Evolutionary conservation across 1,284 basidiomycete species (phyloP).

Genomic region (Heterobasidion annosum): DNA sequence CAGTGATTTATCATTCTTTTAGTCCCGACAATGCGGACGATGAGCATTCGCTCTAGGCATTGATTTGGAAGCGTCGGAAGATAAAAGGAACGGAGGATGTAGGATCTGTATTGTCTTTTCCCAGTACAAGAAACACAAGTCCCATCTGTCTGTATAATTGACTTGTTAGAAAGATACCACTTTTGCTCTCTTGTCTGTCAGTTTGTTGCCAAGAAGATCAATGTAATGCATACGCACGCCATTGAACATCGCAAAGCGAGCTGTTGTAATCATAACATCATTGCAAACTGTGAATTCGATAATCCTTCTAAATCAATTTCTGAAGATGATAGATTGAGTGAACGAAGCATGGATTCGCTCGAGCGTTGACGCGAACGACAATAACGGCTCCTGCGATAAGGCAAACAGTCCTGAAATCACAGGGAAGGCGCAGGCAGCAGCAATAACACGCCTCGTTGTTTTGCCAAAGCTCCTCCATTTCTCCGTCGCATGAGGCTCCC

Average conservation of each 20-base stretch:
- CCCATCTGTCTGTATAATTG: no score
- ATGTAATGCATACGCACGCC: no score
- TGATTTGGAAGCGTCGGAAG: background rate
- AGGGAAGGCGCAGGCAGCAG: slow-evolving; percentile 31
- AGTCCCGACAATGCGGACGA: slow-evolving; percentile 63
- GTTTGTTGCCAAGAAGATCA: no score
- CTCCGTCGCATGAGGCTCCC: slow-evolving; percentile 19
- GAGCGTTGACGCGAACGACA: slow-evolving; percentile 41
- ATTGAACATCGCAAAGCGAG: no score
- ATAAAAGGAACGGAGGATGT: background rate
- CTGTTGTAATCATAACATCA: no score
- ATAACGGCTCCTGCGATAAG: slow-evolving; percentile 47
- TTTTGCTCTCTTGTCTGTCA: no score
- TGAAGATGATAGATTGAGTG: slow-evolving; percentile 20
- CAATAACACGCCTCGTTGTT: slow-evolving; percentile 21
- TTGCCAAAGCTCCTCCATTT: slow-evolving; percentile 14
- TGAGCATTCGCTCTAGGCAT: slow-evolving; percentile 44
- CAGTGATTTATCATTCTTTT: slow-evolving; percentile 6
- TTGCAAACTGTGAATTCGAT: no score
- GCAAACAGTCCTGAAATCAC: slow-evolving; percentile 44
- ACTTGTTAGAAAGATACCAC: no score
- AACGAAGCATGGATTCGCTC: slow-evolving; percentile 34
- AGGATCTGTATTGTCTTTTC: background rate
- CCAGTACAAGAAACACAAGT: no score
- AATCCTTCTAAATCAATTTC: slow-evolving; percentile 10